A percentile compares a stretch with the other conserved stretches of the same genome.
These are phyloP conservation scores for Chalara sp. DNA, from an alignment of 2,329 filamentous ascomycete genomes.

Conservation along the genomic window DNA sequence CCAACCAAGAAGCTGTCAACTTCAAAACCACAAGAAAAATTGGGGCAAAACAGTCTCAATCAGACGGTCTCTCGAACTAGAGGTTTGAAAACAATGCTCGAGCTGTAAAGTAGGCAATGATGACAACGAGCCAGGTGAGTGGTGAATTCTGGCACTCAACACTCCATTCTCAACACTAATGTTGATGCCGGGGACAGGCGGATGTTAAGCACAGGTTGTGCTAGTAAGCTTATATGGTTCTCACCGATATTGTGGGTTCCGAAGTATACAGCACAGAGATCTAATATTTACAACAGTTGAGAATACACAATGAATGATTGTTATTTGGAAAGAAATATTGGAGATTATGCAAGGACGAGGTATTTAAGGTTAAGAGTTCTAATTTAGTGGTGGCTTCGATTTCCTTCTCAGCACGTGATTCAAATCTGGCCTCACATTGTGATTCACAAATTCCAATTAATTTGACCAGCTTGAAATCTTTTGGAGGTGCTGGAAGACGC, in stretches of 20 bases:
- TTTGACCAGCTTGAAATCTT: slow-evolving; percentile 75
- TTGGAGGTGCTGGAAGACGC: slow-evolving; percentile 82
- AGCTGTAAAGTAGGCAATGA: slow-evolving; percentile 38
- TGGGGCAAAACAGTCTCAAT: no score
- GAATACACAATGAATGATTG: slow-evolving; percentile 91
- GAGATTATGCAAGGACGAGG: slow-evolving; percentile 82
- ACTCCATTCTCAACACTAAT: slow-evolving; percentile 13
- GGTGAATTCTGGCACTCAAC: slow-evolving; percentile 44
- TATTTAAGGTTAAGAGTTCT: slow-evolving; percentile 36
- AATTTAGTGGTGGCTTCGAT: slow-evolving; percentile 13
- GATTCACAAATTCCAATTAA: not conserved
- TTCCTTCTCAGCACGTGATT: no score
- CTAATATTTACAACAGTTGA: slow-evolving; percentile 37
- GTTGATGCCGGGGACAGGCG: slow-evolving; percentile 73
- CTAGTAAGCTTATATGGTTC: slow-evolving; percentile 48
- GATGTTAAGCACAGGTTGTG: slow-evolving; percentile 93
- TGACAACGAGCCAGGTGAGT: slow-evolving; percentile 91
- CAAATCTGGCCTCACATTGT: no score
- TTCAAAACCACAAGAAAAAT: not conserved
- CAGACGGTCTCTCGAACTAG: no score
- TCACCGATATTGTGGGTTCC: no score
- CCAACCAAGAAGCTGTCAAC: slow-evolving; percentile 15
- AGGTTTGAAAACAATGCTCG: no score
- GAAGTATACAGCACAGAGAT: no score
- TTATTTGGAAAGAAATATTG: slow-evolving; percentile 95